These are phyloP conservation scores for Lentinula novae-zelandiae DNA, from an alignment of 1,284 basidiomycete species.

Conservation along the genomic window DNA sequence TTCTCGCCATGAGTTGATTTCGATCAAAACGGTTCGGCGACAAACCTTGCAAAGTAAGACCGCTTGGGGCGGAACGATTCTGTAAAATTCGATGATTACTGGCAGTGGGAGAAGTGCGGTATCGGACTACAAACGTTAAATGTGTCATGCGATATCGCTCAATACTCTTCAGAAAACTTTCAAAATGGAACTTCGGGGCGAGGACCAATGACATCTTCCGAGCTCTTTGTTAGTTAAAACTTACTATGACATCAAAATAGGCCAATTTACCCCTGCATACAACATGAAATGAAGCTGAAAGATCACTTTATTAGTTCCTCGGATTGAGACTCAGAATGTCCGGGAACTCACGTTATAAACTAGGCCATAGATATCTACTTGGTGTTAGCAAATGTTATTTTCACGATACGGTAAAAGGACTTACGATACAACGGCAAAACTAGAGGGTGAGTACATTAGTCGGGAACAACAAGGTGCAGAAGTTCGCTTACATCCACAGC, in stretches of 20 bases:
- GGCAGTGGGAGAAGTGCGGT: background rate
- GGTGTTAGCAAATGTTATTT: background rate
- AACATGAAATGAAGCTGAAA: conserved; percentile 21
- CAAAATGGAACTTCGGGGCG: conserved; percentile 20
- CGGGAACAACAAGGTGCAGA: background rate
- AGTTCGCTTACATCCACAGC: conserved; percentile 18
- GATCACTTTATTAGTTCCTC: background rate
- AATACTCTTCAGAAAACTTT: conserved; percentile 19
- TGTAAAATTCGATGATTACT: background rate
- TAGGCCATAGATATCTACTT: conserved; percentile 21
- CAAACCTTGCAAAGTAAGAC: conserved; percentile 22
- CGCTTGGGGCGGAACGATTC: conserved; percentile 21
- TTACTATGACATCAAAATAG: background rate
- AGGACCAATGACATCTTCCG: conserved; percentile 19
- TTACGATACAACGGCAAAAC: conserved; percentile 21
- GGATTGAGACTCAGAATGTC: background rate
- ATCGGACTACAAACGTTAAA: conserved; percentile 17
- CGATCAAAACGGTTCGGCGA: background rate
- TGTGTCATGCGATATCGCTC: conserved; percentile 21
- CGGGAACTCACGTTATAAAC: conserved; percentile 19
- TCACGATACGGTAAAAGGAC: background rate
- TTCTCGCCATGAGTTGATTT: background rate
- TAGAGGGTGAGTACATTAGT: conserved; percentile 4
- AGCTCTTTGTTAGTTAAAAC: background rate
- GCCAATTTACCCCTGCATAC: conserved; percentile 18